These are phyloP conservation scores for Fusarium buxicola DNA, from an alignment of 2,329 filamentous ascomycete genomes.

Conservation along the genomic window DNA sequence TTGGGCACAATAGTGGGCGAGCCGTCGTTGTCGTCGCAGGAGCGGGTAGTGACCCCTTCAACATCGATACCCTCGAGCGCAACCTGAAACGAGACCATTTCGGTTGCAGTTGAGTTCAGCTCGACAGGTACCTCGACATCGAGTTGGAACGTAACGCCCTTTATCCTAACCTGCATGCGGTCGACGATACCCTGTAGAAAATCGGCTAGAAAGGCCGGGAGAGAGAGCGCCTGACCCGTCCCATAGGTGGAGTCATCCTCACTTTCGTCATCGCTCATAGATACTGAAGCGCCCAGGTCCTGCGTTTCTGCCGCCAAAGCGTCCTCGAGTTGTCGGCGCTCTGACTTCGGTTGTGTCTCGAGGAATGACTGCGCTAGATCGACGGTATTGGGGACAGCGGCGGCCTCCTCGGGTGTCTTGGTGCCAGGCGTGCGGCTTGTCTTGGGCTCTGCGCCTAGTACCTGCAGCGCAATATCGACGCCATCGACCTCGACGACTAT, in stretches of 20 bases:
- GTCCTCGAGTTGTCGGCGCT: slow-evolving; percentile 75
- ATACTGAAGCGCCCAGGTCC: slow-evolving; percentile 70
- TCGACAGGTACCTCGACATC: slow-evolving; percentile 70
- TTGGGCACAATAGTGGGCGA: slow-evolving; percentile 59
- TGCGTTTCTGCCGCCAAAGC: slow-evolving; percentile 73
- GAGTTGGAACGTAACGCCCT: slow-evolving; percentile 73
- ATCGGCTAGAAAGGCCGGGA: slow-evolving; percentile 77
- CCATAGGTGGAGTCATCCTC: slow-evolving; percentile 72
- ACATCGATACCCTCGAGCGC: slow-evolving; percentile 73
- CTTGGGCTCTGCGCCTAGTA: slow-evolving; percentile 55
- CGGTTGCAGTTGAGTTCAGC: slow-evolving; percentile 57
- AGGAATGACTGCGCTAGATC: slow-evolving; percentile 84
- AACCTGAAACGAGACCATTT: slow-evolving; percentile 73
- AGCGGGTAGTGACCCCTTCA: slow-evolving; percentile 69
- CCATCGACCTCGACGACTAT: slow-evolving; percentile 87
- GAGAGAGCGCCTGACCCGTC: slow-evolving; percentile 75
- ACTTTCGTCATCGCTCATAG: slow-evolving; percentile 70
- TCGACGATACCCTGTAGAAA: slow-evolving; percentile 82
- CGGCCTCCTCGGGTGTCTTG: slow-evolving; percentile 43
- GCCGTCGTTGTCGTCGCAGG: slow-evolving; percentile 46
- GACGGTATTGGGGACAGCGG: slow-evolving; percentile 72
- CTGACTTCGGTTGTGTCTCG: slow-evolving; percentile 74
- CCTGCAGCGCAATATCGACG: slow-evolving; percentile 75
- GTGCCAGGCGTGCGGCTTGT: slow-evolving; percentile 55
- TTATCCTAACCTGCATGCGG: slow-evolving; percentile 74